These are phyloP conservation scores for Magnusiomyces magnusii DNA, from an alignment of 1,139 yeast species.

Conservation along the genomic window DNA sequence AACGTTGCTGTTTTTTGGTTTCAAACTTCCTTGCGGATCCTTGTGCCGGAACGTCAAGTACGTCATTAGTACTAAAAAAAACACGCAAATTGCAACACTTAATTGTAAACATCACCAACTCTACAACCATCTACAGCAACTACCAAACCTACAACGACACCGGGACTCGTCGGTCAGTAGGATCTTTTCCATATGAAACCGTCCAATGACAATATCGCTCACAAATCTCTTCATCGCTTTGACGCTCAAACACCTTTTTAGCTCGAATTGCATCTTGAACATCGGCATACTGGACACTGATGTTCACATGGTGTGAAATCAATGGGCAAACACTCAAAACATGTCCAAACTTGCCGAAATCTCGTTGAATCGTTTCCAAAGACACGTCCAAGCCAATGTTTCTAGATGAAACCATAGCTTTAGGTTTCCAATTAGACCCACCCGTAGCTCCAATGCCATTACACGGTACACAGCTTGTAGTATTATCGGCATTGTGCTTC, in stretches of 20 bases:
- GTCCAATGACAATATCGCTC: slow-evolving; percentile 53
- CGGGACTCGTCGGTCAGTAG: slow-evolving; percentile 49
- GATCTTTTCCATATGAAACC: slow-evolving; percentile 61
- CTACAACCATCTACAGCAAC: not conserved
- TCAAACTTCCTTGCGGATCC: no score
- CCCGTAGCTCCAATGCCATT: slow-evolving; percentile 3
- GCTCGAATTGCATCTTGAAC: slow-evolving; percentile 59
- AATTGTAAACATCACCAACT: not conserved
- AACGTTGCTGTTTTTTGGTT: not conserved
- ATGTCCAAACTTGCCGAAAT: slow-evolving; percentile 52
- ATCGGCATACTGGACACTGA: slow-evolving; percentile 56
- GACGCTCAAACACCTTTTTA: slow-evolving; percentile 40
- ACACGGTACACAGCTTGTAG: not conserved
- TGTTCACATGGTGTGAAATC: slow-evolving; percentile 55
- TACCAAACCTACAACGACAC: slow-evolving; percentile 11
- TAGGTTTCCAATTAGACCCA: not conserved
- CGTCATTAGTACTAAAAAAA: not conserved
- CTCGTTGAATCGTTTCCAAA: slow-evolving; percentile 38
- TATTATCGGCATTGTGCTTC: not conserved
- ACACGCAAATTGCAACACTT: not conserved
- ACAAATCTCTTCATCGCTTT: slow-evolving; percentile 28
- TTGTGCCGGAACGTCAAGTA: no score
- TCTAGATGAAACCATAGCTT: slow-evolving; percentile 4
- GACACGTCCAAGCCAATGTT: slow-evolving; percentile 35
- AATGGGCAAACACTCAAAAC: slow-evolving; percentile 60